These are phyloP conservation scores for Phytophthora uliginosa DNA, from an alignment of 352 stramenopile genomes.

Conservation along the genomic window DNA sequence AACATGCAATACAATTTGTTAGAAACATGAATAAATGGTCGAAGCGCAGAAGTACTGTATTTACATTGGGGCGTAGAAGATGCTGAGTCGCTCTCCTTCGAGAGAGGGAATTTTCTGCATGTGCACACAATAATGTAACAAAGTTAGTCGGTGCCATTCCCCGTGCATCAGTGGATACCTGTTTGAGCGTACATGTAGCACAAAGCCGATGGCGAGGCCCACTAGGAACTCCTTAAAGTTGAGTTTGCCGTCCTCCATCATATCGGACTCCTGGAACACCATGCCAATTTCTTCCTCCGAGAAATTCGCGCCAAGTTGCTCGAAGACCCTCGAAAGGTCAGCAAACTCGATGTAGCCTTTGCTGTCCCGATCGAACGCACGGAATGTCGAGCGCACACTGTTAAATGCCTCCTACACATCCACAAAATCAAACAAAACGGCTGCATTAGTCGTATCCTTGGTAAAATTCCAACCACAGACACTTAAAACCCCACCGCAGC, in stretches of 20 bases:
- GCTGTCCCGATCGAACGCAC: conserved; percentile 64
- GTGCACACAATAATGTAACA: background rate
- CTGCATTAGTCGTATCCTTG: background rate
- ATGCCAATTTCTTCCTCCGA: conserved; percentile 78
- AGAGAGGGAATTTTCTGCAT: conserved; percentile 84
- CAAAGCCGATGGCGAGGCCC: conserved; percentile 88
- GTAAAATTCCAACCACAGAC: background rate
- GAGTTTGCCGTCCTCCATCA: conserved; percentile 82
- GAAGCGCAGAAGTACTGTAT: background rate
- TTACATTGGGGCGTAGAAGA: conserved; percentile 87
- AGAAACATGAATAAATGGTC: background rate
- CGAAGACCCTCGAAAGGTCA: conserved; percentile 78
- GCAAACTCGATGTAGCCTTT: conserved; percentile 85
- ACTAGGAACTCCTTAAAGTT: conserved; percentile 92
- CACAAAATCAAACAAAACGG: background rate
- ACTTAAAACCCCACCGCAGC: conserved; percentile 44
- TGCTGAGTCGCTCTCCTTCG: conserved; percentile 73
- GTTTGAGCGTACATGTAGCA: conserved; percentile 71
- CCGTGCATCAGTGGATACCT: background rate
- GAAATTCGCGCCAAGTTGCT: conserved; percentile 81
- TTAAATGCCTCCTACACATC: conserved; percentile 70
- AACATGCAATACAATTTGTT: background rate
- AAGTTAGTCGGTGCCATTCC: background rate
- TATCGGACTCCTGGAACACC: conserved; percentile 87
- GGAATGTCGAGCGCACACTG: conserved; percentile 80